Evolutionary conservation across 768 basidiomycete genomes (phyloP), one percentile per base, ranked within the genome.

Genomic region (Trametes cubensis): DNA sequence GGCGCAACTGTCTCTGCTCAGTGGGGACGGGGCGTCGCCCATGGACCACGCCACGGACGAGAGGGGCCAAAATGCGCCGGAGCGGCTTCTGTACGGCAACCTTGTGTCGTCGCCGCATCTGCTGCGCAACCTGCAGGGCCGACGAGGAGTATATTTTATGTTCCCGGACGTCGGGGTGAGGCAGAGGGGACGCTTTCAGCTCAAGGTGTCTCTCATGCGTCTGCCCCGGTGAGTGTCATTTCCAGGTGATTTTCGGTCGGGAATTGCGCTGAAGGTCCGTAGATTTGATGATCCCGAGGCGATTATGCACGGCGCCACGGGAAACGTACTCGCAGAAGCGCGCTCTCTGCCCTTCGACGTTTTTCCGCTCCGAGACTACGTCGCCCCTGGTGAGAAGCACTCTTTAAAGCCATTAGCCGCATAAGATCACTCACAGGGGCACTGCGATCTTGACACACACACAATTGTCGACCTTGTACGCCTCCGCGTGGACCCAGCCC

Each of bases 111-210:
- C 90, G 1, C 83, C 92, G 6, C 87, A 95, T 48, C 83, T 87
- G 52, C 78, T 94, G 69, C 85, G 89, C 63, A 91, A 96, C 73
- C 80, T 90, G 41, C 85, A 90, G 72, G 92, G 92, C 59, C 85
- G 88, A 52, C 79, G 81, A 68, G 90, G 94, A n/a, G 78, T 92
- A 47, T 95, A 90, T 74, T 95, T 97, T 69, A 76, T 94, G 56
- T 97, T 95, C 70, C 88, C 94, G 7, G 94, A 97, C 74, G 92
- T 92, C 68, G 93, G 92, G 72, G 85, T 96, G 59, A 84, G 92
- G 18, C 83, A 83, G 78, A 80, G 84, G 25, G 94, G 94, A 8
- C 82, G 80, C 18, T 97, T 88, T 76, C 84, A 85, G 69, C 80
- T 95, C 57, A 84, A 86, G 54, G 81, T 94, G 57, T 86, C 83